Base-by-base conservation (phyloP, 2,329 filamentous ascomycete genomes). In the Colletotrichum destructivum region DNA sequence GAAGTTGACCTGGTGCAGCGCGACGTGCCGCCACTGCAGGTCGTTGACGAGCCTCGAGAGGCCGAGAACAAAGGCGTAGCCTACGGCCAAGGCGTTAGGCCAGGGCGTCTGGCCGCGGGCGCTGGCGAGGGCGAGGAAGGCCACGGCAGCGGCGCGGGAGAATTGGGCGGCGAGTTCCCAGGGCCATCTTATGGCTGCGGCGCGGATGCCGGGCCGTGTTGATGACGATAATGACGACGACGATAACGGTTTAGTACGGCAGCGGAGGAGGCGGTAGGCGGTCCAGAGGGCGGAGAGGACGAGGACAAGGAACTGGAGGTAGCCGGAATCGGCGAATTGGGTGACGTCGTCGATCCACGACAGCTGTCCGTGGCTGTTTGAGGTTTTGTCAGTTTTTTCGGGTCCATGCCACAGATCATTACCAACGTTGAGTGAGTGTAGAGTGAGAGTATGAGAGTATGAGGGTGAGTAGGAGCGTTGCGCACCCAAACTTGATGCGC, bases 1-100 rank as follows among this genome's bases (percentile, higher is more conserved):
- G 69, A 85, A 81, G 77, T 88, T 88, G 77, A 86, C 79, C 75
- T 88, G 86, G 69, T 86, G 84, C 55, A 88, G 78, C 16, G 83
- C 81, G 61, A 82, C 77, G 75, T 83, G 85, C 23, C 85, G 83
- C 85, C 85, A 88, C 73, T 80, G 78, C 64, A 82, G 71, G 69
- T 84, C 78, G 69, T 82, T 79, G 66, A 80, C 71, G 52, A 86
- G 81, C 15, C 86, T 82, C 35, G 82, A 60, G 26, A 88, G 76
- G 31, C 86, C 86, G 5, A 88, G 76, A 47, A 82, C 26, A 57
- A 87, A 83, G 49, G 81, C 80, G 74, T 87, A 87, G 59, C 77
- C 78, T 26, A 83, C 73, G 8, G 80, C 76, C 40, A 78, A 68
- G 13, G 82, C 78, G 74, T 84, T 82, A 51, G 83, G 77, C 76